These are phyloP conservation scores for Starmerella stellata DNA, from an alignment of 805 yeast genomes.

Conservation along the genomic window DNA sequence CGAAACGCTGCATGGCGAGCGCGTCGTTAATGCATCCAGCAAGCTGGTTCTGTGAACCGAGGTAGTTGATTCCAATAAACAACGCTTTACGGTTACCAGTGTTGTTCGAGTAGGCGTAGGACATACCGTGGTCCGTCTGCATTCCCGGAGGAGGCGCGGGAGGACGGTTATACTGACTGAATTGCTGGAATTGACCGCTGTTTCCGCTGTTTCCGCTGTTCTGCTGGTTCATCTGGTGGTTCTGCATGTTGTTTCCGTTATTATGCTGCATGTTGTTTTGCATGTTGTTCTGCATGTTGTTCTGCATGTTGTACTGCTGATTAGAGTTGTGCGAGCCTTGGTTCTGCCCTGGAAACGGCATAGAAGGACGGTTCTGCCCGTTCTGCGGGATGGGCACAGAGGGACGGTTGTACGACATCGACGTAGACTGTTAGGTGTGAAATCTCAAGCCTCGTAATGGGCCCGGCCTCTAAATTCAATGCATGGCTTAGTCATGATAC, in stretches of 20 bases:
- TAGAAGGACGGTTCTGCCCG: too few species aligned
- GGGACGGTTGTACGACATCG: too few species aligned
- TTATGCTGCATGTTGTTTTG: not conserved
- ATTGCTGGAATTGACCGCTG: not conserved
- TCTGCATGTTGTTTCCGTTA: not conserved
- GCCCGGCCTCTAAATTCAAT: too few species aligned
- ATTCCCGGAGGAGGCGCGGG: constrained; percentile 21
- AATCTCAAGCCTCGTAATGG: too few species aligned
- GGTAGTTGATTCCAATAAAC: constrained; percentile 60
- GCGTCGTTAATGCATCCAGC: constrained; percentile 72
- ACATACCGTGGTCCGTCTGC: constrained; percentile 23
- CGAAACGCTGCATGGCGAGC: constrained; percentile 28
- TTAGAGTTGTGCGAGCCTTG: too few species aligned
- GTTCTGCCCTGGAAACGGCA: too few species aligned
- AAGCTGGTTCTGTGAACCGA: constrained; percentile 41
- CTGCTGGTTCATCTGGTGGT: not conserved
- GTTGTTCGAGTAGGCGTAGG: constrained; percentile 49
- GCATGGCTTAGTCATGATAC: too few species aligned
- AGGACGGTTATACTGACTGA: not conserved
- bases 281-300: not conserved
- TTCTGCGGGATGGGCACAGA: too few species aligned
- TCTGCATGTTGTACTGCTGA: too few species aligned
- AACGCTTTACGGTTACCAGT: constrained; percentile 58
- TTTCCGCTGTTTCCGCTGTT: not conserved
- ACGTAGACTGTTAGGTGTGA: too few species aligned